Conservation (phyloP, 352 stramenopile species). For the Phytopythium kandeliae region DNA sequence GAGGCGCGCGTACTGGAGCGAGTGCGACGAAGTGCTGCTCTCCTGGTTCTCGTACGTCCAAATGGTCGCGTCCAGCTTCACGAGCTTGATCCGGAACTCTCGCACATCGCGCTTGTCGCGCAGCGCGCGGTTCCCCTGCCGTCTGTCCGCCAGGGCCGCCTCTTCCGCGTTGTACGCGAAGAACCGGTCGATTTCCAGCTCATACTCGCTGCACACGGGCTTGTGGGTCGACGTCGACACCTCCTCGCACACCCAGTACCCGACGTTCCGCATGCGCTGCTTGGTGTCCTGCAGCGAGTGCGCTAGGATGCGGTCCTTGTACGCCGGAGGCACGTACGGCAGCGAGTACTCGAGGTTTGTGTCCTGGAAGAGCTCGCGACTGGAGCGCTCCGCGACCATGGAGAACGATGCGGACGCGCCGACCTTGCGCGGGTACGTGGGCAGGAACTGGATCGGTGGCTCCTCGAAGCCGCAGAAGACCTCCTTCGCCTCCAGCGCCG, state of each 20-base stretch:
- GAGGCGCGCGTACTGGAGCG: slow-evolving; percentile 9
- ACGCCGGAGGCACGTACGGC: slow-evolving; percentile 30
- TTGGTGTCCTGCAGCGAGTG: slow-evolving; percentile 67
- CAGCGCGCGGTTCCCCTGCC: slow-evolving; percentile 41
- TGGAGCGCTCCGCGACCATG: slow-evolving; percentile 56
- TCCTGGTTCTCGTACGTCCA: slow-evolving; percentile 54
- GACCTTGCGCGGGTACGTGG: slow-evolving; percentile 63
- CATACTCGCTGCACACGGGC: slow-evolving; percentile 63
- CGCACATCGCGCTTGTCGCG: slow-evolving; percentile 55
- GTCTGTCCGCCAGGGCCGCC: slow-evolving; percentile 33
- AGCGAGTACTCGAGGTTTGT: slow-evolving; percentile 21
- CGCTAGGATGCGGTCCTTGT: slow-evolving; percentile 69
- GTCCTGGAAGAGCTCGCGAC: slow-evolving; percentile 45
- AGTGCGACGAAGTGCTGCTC: slow-evolving; percentile 10
- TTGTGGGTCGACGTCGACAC: slow-evolving; percentile 68
- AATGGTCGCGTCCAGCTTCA: slow-evolving; percentile 73
- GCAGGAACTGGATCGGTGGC: slow-evolving; percentile 65
- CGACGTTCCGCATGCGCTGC: slow-evolving; percentile 42
- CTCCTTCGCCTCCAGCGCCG: slow-evolving; percentile 73
- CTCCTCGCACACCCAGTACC: slow-evolving; percentile 66
- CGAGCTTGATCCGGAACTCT: slow-evolving; percentile 68
- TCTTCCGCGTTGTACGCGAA: slow-evolving; percentile 66
- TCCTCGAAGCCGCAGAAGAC: slow-evolving; percentile 86
- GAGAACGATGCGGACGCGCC: slow-evolving; percentile 55
- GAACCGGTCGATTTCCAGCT: slow-evolving; percentile 70